phyloP scores from a whole-genome alignment of 805 yeast species.

The Torulaspora franciscae region DNA sequence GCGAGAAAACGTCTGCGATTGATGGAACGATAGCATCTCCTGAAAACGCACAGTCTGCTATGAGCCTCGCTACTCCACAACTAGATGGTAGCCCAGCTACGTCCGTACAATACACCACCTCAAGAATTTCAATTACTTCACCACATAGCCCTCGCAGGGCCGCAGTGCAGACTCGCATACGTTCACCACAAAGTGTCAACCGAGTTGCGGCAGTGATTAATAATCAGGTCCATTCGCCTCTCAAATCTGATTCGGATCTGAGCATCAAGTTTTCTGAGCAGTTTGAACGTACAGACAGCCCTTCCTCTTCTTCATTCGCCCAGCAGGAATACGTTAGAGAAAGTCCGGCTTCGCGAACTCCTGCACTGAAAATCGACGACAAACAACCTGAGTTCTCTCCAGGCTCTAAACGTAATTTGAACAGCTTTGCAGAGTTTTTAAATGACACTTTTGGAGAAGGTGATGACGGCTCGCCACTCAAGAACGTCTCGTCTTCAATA shows the following conservation, averaged over 20 bases:
- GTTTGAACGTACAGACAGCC: not conserved
- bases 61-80: constrained; percentile 4
- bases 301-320: constrained; percentile 4
- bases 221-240: constrained; percentile 34
- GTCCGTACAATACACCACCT: constrained; percentile 35
- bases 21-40: constrained; percentile 7
- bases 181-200: constrained; percentile 28
- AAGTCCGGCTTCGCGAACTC: constrained; percentile 5
- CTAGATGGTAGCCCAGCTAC: constrained; percentile 31
- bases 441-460: constrained; percentile 24
- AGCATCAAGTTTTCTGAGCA: constrained; percentile 3
- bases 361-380: not conserved
- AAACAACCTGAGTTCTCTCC: constrained; percentile 29
- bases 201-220: constrained; percentile 33
- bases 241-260: constrained; percentile 16
- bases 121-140: constrained; percentile 35
- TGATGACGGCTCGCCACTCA: constrained; percentile 5
- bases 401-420: constrained; percentile 26
- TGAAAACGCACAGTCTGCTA: constrained; percentile 1
- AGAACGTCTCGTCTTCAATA: constrained; percentile 2
- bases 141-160: constrained; percentile 22
- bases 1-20: not conserved
- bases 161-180: constrained; percentile 13
- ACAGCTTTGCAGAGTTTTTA: constrained; percentile 27
- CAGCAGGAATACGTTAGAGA: constrained; percentile 3